Base-by-base conservation (phyloP, 805 yeast genomes). In the Wickerhamomyces bisporus region DNA sequence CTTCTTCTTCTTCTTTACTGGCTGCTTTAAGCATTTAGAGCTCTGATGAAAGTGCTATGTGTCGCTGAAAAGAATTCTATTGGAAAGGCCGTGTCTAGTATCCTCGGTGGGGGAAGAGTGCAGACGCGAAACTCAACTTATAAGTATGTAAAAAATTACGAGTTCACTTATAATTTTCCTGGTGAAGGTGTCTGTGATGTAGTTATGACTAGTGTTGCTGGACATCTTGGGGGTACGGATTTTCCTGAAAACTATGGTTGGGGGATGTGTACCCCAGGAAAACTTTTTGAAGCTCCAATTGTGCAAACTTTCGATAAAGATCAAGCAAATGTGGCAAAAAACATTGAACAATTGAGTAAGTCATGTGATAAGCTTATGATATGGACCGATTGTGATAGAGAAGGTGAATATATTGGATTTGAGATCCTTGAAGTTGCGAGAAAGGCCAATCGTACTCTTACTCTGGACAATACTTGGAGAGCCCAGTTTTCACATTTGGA, bases 351-450 rank as follows among this genome's bases (percentile, higher is more conserved):
- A 4, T 87, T 87, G 53, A 84, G 88, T 5, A 58, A 79, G 29
- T 53, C 52, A 15, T 75, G 86, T 5, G 74, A 77, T 36, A 64
- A 65, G 28, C 62, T 93, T 38, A 86, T 87, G 85, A 86, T 93
- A 7, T 93, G 98, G 98, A 93, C 98, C 1, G 99, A 93, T 70
- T 93, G 98, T 62, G 98, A 89, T 69, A 68, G 97, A 26, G 98
- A 89, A 57, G 98, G 98, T 2, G 98, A 89, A 58, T 83, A 79
- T 58, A 89, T 89, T 40, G 98, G 97, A 0, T 77, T 71, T 64
- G 96, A 89, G 51, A 77, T 94, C 13, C 69, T 76, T 26, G 70
- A 78, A 37, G 81, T 79, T n/a, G 96, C 95, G 0, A 55, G 57
- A 35, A 68, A 66, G 44, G 65, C 61, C 2, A 63, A 83, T 52